Percentiles rank a stretch among this genome's conserved stretches.
Conservation (phyloP, 805 yeast species). For the Hanseniaspora thailandica region DNA sequence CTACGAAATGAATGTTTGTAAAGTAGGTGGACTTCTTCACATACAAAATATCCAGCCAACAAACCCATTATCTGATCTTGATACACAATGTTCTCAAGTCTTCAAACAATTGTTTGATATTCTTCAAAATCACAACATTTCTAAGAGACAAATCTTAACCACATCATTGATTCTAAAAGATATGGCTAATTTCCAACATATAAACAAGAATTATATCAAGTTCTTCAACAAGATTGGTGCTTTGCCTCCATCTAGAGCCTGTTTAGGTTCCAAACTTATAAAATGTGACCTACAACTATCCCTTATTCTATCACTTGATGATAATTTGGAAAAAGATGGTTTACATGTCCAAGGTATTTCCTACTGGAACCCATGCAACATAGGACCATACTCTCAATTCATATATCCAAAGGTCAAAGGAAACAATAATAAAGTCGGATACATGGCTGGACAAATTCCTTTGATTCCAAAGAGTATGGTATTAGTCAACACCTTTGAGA, state of each 20-base stretch:
- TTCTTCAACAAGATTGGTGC: conserved; percentile 41
- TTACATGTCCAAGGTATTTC: conserved; percentile 86
- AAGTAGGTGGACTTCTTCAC: conserved; percentile 28
- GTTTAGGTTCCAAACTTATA: conserved; percentile 54
- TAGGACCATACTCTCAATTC: conserved; percentile 94
- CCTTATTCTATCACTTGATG: conserved; percentile 34
- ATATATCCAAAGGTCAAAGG: conserved; percentile 34
- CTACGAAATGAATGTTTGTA: conserved; percentile 16
- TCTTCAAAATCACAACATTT: conserved; percentile 27
- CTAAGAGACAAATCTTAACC: conserved; percentile 42
- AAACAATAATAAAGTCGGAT: conserved; percentile 38
- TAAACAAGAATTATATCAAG: conserved; percentile 50
- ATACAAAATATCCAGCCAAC: conserved; percentile 36
- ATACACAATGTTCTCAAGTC: conserved; percentile 39
- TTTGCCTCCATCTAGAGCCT: conserved; percentile 80
- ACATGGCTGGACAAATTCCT: conserved; percentile 85
- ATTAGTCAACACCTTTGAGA: conserved; percentile 21
- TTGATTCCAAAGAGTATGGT: conserved; percentile 62
- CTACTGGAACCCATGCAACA: conserved; percentile 97
- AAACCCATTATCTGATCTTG: conserved; percentile 22
- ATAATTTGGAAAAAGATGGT: conserved; percentile 39
- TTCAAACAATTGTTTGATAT: conserved; percentile 34
- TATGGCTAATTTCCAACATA: conserved; percentile 50
- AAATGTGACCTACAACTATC: conserved; percentile 44
- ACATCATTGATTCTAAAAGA: conserved; percentile 49